Base-by-base conservation (phyloP, 106 monocot species). In the Hemerocallis citrina region DNA sequence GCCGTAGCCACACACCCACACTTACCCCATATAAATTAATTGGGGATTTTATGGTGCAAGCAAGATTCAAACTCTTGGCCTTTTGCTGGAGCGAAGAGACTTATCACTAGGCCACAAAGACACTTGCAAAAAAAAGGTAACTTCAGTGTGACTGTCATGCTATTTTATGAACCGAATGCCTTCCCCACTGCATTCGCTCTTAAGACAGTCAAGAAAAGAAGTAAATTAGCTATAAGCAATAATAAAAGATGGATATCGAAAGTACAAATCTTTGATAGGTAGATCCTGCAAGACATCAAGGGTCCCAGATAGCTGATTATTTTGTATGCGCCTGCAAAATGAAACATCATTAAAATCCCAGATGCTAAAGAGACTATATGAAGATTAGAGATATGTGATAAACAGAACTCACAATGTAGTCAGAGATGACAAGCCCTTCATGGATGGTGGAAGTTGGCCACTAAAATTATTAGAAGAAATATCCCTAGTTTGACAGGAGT, bases 271-370 rank as follows among this genome's bases (percentile, higher is more conserved):
- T 73, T 69, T 67, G 27, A 99, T 62, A 61, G 88, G 92, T 71
- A 99, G 92, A 72, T 85, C 82, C 75, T 88, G 75, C 72, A 99
- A 66, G 47, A 88, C 78, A 66, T 85, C 70, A 68, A 99, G 98
- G 22, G 37, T 67, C 34, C 92, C 98, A 65, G 82, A 64, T 10
- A 99, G 37, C 62, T 82, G 77, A 62, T 99, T 99, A 67, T 88
- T 85, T 55, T 99, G 85, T 47, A 99, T 36, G 66, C 72, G 79
- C 72, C 98, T 99, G 70, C 44, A 72, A 60, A 42, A 67, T 5
- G 50, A 52, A 16, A 66, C 0, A 68, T 28, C 47, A 62, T 51
- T 33, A 12, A 59, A 12, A 60, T 7, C 13, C 21, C 29, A 48
- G 40, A 57, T 55, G 24, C 41, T 21, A 46, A 65, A 62, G 40